Evolutionary conservation across 805 yeast species (phyloP), one percentile per base, ranked within the genome.

Genomic region (Wickerhamomyces ciferrii): DNA sequence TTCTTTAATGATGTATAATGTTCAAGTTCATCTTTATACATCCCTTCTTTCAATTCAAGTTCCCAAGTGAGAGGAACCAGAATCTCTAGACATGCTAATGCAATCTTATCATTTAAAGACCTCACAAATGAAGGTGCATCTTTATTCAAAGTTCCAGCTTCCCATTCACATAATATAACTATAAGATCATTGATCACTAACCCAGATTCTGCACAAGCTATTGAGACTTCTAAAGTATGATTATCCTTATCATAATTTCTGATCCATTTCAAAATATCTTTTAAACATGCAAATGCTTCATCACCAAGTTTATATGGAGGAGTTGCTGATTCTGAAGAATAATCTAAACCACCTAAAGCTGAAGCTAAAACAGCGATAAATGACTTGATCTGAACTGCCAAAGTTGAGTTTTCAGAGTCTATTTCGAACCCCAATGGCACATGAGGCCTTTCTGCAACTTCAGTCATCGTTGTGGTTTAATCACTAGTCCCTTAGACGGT

Each of bases 21-120:
- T 19, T 71, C 66, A 38, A 79, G 70, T 54, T 86, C 88, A 45
- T 78, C 78, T 19, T 69, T 70, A 0, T 83, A 69, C 45, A 53
- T 53, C 4, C 45, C 51, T 3, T 83, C 78, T 10, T 75, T 76
- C n/a, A 88, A 61, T 31, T 80, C 81, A 6, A 86, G 61, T 0
- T 98, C 98, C 87, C 96, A 86, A 0, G 97, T 86, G 58, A 94
- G 70, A 2, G 87, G 79, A 1, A 88, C 96, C 48, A 94, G 65
- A 7, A 94, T 63, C 63, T 94, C 97, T 46, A 94, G 65, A 48
- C 87, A 78, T 5, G 88, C 76, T 18, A 86, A 63, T 39, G 90
- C 84, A 41, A 90, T 73, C 52, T 81, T 79, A 46, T 81, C 89
- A 58, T 72, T 65, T 32, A 68, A 65, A 8, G n/a, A 8, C 17